These are phyloP conservation scores for Zasmidium cellare DNA, from an alignment of 2,329 filamentous ascomycete genomes.

Conservation along the genomic window DNA sequence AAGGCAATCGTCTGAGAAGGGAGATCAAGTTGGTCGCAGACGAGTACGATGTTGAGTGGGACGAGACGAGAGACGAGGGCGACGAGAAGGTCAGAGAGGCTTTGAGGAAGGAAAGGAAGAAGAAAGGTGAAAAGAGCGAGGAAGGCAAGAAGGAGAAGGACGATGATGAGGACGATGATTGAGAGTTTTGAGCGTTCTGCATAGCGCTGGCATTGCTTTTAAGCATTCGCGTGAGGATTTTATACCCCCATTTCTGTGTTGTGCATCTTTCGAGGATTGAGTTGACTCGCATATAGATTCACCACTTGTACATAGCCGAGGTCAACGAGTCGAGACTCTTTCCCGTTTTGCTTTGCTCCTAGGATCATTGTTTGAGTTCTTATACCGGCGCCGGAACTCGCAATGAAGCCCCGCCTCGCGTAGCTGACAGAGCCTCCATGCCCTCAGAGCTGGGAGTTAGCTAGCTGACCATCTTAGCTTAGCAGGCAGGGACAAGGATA, in stretches of 20 bases:
- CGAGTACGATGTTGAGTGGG: conserved; percentile 86
- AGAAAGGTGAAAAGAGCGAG: conserved; percentile 21
- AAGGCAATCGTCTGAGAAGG: conserved; percentile 72
- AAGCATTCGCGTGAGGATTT: background rate
- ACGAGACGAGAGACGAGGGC: conserved; percentile 33
- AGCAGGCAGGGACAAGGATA: too few species aligned
- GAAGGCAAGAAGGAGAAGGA: conserved; percentile 40
- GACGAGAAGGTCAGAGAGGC: conserved; percentile 34
- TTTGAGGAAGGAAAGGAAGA: conserved; percentile 58
- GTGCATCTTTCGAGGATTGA: background rate
- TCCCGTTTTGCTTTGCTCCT: too few species aligned
- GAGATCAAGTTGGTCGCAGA: conserved; percentile 80
- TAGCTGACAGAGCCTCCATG: too few species aligned
- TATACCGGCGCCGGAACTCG: too few species aligned
- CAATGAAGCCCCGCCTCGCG: too few species aligned
- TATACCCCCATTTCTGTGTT: background rate
- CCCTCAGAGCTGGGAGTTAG: too few species aligned
- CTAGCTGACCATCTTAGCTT: too few species aligned
- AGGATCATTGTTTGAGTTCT: too few species aligned
- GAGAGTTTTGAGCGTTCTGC: conserved; percentile 34
- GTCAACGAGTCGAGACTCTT: too few species aligned
- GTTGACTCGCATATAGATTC: background rate
- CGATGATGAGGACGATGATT: conserved; percentile 56
- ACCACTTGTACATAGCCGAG: background rate
- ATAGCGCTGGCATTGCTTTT: conserved; percentile 1